These are phyloP conservation scores for Aechmea fasciata DNA, from an alignment of 176 grass and related monocot genomes.

Conservation along the genomic window DNA sequence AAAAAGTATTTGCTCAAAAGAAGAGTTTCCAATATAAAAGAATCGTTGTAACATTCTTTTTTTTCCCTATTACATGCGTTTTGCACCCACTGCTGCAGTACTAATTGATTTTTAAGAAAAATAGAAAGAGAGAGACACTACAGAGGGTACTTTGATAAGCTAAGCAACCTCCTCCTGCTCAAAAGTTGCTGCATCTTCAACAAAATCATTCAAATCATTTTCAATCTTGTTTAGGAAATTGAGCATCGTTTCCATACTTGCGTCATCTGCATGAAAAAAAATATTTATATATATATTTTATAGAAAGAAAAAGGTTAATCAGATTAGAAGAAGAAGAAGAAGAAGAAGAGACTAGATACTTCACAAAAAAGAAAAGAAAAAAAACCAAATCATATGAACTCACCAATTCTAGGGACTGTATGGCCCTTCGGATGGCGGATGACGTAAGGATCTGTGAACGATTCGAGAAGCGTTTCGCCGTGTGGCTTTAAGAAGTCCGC, in stretches of 20 bases:
- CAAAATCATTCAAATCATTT: slow-evolving; percentile 10
- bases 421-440: slow-evolving; percentile 75
- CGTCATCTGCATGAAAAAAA: slow-evolving; percentile 24
- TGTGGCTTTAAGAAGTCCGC: slow-evolving; percentile 31
- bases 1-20: not conserved
- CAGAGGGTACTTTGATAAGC: not conserved
- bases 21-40: not conserved
- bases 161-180: not conserved
- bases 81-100: not conserved
- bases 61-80: not conserved
- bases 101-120: not conserved
- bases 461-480: slow-evolving; percentile 61
- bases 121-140: too few relatives aligned
- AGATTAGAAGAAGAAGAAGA: too few relatives aligned
- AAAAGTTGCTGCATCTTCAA: not conserved
- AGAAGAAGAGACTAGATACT: not conserved
- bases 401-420: slow-evolving; percentile 91
- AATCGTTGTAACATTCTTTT: not conserved
- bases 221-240: slow-evolving; percentile 35
- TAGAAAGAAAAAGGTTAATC: not conserved
- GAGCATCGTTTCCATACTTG: slow-evolving; percentile 25
- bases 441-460: slow-evolving; percentile 19
- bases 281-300: not conserved
- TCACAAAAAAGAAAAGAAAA: not conserved
- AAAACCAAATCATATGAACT: slow-evolving; percentile 7